These are phyloP conservation scores for Diplodia corticola DNA, from an alignment of 2,329 filamentous ascomycete species.

Conservation along the genomic window DNA sequence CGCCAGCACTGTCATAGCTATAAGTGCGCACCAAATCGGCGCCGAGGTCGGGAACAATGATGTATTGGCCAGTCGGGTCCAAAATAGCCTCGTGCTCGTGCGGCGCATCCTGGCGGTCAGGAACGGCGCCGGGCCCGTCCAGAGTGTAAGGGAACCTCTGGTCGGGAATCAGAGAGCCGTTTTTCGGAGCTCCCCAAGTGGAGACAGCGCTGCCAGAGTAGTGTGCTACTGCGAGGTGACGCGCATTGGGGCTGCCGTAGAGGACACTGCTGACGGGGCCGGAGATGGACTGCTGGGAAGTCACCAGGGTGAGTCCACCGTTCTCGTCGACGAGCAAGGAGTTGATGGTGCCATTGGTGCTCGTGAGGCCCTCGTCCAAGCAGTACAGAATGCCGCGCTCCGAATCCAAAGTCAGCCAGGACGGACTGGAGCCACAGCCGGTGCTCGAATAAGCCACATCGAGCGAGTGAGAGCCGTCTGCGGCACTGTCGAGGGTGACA, in stretches of 20 bases:
- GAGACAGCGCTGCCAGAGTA: constrained; percentile 44
- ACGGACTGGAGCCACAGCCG: constrained; percentile 50
- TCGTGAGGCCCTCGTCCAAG: constrained; percentile 57
- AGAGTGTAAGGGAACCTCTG: constrained; percentile 48
- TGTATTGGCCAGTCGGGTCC: constrained; percentile 64
- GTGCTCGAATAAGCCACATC: constrained; percentile 34
- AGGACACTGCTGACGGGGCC: constrained; percentile 46
- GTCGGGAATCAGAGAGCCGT: constrained; percentile 26
- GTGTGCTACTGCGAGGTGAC: constrained; percentile 45
- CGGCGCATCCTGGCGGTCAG: constrained; percentile 55
- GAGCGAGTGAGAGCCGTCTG: constrained; percentile 46
- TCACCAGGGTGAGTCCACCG: constrained; percentile 41
- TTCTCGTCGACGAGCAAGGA: constrained; percentile 33
- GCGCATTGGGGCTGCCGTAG: constrained; percentile 41
- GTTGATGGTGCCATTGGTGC: constrained; percentile 51
- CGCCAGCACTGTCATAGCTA: constrained; percentile 48
- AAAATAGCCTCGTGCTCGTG: constrained; percentile 66
- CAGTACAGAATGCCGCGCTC: constrained; percentile 57
- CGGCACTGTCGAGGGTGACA: constrained; percentile 34
- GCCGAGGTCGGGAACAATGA: constrained; percentile 67
- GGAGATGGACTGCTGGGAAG: constrained; percentile 36
- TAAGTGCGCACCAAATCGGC: constrained; percentile 64
- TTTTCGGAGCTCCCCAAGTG: constrained; percentile 31
- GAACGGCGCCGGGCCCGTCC: constrained; percentile 38
- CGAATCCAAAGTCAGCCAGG: constrained; percentile 61